A percentile compares a stretch with the other conserved stretches of the same genome.
Conservation (phyloP, 371 early-diverging fungal genomes). For the Apophysomyces sp. region DNA sequence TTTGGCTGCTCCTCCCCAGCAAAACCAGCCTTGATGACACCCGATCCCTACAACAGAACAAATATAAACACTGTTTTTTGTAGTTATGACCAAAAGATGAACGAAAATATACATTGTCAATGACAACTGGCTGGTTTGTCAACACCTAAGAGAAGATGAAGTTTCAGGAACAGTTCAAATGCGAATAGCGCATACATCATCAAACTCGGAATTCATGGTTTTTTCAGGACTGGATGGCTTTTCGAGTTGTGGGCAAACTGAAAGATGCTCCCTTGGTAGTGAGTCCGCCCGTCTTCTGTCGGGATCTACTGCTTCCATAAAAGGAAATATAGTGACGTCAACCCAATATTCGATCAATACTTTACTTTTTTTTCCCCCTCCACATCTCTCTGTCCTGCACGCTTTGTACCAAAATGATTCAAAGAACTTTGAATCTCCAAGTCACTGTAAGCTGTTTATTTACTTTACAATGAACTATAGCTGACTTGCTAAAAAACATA, state of each 20-base stretch:
- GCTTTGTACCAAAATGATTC: not conserved
- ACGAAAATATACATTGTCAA: slow-evolving; percentile 60
- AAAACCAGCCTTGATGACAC: slow-evolving; percentile 97
- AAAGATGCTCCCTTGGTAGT: not conserved
- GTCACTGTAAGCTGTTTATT: not conserved
- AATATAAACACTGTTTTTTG: not conserved
- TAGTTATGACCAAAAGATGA: not conserved
- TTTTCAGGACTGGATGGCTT: not conserved
- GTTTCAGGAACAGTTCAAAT: not conserved
- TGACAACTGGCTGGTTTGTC: slow-evolving; percentile 89
- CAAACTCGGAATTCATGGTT: slow-evolving; percentile 50
- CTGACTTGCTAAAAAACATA: not conserved
- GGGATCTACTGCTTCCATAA: not conserved
- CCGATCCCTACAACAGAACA: slow-evolving; percentile 80
- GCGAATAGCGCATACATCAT: slow-evolving; percentile 32
- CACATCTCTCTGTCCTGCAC: not conserved
- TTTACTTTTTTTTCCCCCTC: not conserved
- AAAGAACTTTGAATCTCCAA: not conserved
- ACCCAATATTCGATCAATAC: not conserved
- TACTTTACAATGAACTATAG: not conserved
- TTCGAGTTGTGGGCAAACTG: not conserved
- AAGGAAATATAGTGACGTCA: not conserved
- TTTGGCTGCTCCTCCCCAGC: slow-evolving; percentile 96
- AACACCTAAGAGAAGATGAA: slow-evolving; percentile 58
- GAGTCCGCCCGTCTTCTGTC: not conserved